Evolutionary conservation across 2,329 filamentous ascomycete species (phyloP).

Genomic region (Colletotrichum caudatum): DNA sequence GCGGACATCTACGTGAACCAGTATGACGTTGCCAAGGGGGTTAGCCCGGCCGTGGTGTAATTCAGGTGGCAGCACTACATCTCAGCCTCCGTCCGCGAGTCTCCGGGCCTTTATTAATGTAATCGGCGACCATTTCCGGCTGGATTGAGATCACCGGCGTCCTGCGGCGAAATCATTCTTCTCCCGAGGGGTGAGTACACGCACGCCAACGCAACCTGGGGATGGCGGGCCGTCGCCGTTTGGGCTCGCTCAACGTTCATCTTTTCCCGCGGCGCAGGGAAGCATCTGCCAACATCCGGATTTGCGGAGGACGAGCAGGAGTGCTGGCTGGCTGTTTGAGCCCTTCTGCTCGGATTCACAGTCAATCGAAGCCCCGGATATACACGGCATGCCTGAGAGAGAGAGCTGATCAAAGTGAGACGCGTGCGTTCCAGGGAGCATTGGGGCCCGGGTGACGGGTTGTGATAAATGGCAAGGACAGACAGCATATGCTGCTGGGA

Average conservation of each 20-base stretch:
- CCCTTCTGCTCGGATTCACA: background rate
- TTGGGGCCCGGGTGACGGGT: background rate
- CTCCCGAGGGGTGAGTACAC: background rate
- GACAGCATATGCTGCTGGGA: background rate
- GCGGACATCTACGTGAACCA: background rate
- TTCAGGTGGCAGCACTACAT: background rate
- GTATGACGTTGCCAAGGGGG: background rate
- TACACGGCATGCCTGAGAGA: background rate
- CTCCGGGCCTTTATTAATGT: background rate
- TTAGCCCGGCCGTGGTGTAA: background rate
- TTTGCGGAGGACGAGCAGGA: background rate
- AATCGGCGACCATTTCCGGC: background rate
- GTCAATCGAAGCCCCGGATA: background rate
- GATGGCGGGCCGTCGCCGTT: background rate
- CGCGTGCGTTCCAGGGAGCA: background rate
- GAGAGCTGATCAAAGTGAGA: background rate
- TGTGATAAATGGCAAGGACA: background rate
- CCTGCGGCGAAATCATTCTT: background rate
- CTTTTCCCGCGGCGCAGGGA: background rate
- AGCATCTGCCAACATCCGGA: background rate
- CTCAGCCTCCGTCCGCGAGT: background rate
- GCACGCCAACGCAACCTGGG: background rate
- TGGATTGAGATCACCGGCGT: background rate
- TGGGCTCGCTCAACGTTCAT: background rate
- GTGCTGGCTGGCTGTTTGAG: background rate